Evolutionary conservation across 345 rosid species (phyloP), one percentile per base, ranked within the genome.

Genomic region (Luvunga scandens): DNA sequence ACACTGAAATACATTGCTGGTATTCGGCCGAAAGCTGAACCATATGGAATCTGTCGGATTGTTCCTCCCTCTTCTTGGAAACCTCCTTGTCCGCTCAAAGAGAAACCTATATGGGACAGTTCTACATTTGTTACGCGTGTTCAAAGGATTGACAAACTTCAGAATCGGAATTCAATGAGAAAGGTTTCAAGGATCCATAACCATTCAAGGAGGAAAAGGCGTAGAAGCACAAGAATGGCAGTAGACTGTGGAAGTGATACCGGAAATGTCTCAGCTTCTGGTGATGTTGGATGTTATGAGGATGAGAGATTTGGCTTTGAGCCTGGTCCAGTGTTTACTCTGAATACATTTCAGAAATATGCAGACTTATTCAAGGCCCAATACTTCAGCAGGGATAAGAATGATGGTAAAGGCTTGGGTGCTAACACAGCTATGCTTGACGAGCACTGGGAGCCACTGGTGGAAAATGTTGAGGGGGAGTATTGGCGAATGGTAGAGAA

Each of bases 401-500:
- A 77, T 59, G 77, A 77, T 81, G 36, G 31, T 42, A 56, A 60
- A 61, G 83, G 68, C 34, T 65, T 77, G 53, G 88, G 80, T 78
- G 78, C 77, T 82, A 80, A 78, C 73, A 61, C 36, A 65, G 22
- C 81, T 74, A 38, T 39, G 19, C 74, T 79, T 73, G 76, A 33
- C 45, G 87, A 83, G 59, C 83, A 79, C 34, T 85, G 88, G 83
- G 90, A 91, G 66, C 96, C 97, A 69, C 82, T 96, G 34, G 78
- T 86, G 82, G 91, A 90, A 77, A 79, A 88, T 75, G 81, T 97
- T 76, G 98, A 97, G 87, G 99, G 98, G 77, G 99, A 97, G 87
- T 97, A 94, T 83, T 97, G 99, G 99, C 89, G 98, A 80, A 90
- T 97, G 71, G 97, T 97, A 79, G 98, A 97, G 89, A 89, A 91